These are phyloP conservation scores for Fragaria iinumae DNA, from an alignment of 306 rosid species.

Conservation along the genomic window DNA sequence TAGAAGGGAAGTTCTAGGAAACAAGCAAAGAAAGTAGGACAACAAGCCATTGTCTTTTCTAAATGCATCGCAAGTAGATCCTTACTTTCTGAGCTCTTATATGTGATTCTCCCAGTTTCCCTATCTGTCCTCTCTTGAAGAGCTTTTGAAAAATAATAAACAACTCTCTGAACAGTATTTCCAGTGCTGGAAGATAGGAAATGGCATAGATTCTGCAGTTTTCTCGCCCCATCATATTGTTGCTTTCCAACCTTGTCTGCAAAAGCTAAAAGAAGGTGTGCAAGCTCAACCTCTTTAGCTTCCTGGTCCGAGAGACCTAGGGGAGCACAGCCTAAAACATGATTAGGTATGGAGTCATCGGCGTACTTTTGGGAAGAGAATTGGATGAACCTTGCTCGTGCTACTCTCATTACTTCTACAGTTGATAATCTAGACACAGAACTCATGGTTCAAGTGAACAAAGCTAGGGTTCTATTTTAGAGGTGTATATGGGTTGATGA, in stretches of 20 bases:
- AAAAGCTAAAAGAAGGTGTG: constrained; percentile 50
- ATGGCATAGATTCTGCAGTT: constrained; percentile 39
- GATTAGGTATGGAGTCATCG: constrained; percentile 21
- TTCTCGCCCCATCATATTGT: constrained; percentile 39
- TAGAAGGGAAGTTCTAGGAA: constrained; percentile 29
- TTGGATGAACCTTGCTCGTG: constrained; percentile 53
- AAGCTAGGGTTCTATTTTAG: neutral
- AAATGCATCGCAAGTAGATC: constrained; percentile 16
- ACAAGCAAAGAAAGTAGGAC: constrained; percentile 29
- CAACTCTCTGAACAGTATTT: constrained; percentile 44
- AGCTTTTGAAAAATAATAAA: constrained; percentile 51
- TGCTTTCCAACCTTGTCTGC: constrained; percentile 55
- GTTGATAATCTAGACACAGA: constrained; percentile 34
- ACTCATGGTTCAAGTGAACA: neutral
- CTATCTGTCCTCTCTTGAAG: constrained; percentile 41
- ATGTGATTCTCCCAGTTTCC: constrained; percentile 43
- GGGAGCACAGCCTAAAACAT: constrained; percentile 37
- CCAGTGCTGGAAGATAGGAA: constrained; percentile 40
- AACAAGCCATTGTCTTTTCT: constrained; percentile 14
- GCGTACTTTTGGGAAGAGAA: constrained; percentile 26
- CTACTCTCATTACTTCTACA: constrained; percentile 48
- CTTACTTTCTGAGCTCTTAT: constrained; percentile 7
- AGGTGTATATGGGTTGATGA: neutral
- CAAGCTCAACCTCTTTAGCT: constrained; percentile 48
- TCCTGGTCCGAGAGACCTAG: constrained; percentile 47